Base-by-base conservation (phyloP, 2,329 filamentous ascomycete genomes). In the Fusarium camptoceras region DNA sequence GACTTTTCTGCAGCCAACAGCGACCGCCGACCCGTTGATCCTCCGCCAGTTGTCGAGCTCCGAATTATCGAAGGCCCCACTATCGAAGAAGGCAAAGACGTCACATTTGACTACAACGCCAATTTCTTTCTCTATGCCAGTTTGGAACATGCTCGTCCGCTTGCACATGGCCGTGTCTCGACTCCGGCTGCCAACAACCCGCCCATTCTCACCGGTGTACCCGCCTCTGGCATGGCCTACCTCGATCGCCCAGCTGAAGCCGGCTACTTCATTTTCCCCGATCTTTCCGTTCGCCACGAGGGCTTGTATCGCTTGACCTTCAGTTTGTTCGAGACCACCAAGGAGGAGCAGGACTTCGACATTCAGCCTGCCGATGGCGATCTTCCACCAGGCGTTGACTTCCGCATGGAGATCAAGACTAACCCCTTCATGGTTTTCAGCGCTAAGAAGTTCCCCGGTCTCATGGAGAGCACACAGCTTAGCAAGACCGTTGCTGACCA, bases 51-150 rank as follows among this genome's bases (percentile, higher is more conserved):
- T 58, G 94, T 98, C 41, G 93, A 97, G 81, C 85, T 99, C 66
- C 91, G 91, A 71, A 92, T 98, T 70, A 94, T 90, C 74, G 92
- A 97, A 77, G 92, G 91, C 37, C 81, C 85, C 34, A 83, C 89
- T 27, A 84, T 89, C 25, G 85, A 88, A 50, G 81, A 84, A 54
- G 87, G 87, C 58, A 86, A 86, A 77, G 92, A 94, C 66, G 88
- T 94, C 76, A 98, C 96, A 3, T 97, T 97, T 76, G 88, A 89
- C 63, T 97, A 98, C 84, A 95, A 97, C 77, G 94, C 94, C 77
- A 97, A 97, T 81, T 98, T 98, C 87, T 98, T 99, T 82, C 90
- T 98, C 42, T 98, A 94, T 76, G 93, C 94, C 54, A 98, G 94
- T 8, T 86, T 99, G 63, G 94, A 98, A 77, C 90, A 93, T 74